These are phyloP conservation scores for Alternaria metachromatica DNA, from an alignment of 2,329 filamentous ascomycete genomes.

Conservation along the genomic window DNA sequence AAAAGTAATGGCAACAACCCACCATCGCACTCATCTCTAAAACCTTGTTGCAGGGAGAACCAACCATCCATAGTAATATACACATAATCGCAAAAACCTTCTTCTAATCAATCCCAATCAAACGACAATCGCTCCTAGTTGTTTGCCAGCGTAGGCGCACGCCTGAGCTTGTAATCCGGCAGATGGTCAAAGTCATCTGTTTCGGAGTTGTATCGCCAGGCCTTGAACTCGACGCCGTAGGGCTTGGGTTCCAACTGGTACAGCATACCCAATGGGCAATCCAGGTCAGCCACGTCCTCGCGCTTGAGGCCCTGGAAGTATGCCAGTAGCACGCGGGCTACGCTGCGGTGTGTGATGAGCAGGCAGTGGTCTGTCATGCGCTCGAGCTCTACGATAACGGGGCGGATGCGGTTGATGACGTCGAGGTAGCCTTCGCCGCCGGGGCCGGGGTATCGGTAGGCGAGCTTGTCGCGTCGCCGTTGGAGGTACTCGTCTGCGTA, in stretches of 20 bases:
- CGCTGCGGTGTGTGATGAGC: conserved; percentile 89
- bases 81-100: background rate
- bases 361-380: conserved; percentile 95
- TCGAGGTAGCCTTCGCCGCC: conserved; percentile 97
- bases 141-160: conserved; percentile 49
- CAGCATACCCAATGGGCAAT: conserved; percentile 90
- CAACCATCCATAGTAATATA: conserved; percentile 10
- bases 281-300: conserved; percentile 91
- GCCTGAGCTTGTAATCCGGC: conserved; percentile 79
- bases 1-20: background rate
- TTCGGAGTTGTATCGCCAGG: conserved; percentile 84
- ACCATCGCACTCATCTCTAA: background rate
- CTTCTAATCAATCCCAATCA: background rate
- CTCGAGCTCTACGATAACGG: conserved; percentile 96
- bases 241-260: conserved; percentile 97
- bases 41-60: background rate
- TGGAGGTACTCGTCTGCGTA: conserved; percentile 82
- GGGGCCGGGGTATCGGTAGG: conserved; percentile 94
- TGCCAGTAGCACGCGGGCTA: conserved; percentile 89
- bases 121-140: conserved; percentile 12
- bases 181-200: conserved; percentile 83
- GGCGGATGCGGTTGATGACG: conserved; percentile 91
- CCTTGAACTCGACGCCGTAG: conserved; percentile 96
- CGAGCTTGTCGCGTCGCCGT: conserved; percentile 84
- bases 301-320: conserved; percentile 95